These are phyloP conservation scores for Whalleya microplaca DNA, from an alignment of 2,329 filamentous ascomycete species.

Conservation along the genomic window DNA sequence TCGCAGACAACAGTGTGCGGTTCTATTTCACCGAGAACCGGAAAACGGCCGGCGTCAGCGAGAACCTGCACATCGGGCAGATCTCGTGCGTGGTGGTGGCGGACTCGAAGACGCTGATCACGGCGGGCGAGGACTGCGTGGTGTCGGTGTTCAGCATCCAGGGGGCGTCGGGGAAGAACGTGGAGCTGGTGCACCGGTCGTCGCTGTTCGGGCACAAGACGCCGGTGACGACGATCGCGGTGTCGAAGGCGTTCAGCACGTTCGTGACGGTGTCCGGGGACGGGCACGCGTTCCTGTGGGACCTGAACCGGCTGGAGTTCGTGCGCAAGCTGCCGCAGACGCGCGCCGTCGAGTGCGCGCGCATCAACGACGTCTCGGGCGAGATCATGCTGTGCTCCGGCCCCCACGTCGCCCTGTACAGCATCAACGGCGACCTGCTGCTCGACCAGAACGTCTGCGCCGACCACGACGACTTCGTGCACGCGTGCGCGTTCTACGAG, in stretches of 20 bases:
- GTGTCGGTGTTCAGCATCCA: slow-evolving; percentile 81
- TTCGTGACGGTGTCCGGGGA: slow-evolving; percentile 83
- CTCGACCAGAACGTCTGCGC: slow-evolving; percentile 80
- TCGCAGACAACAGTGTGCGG: slow-evolving; percentile 87
- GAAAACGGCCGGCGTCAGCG: slow-evolving; percentile 83
- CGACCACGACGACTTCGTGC: slow-evolving; percentile 72
- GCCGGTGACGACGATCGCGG: slow-evolving; percentile 79
- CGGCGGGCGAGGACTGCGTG: slow-evolving; percentile 89
- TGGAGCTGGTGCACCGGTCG: slow-evolving; percentile 78
- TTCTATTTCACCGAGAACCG: slow-evolving; percentile 87
- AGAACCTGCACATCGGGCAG: slow-evolving; percentile 91
- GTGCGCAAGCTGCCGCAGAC: slow-evolving; percentile 71
- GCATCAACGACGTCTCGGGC: slow-evolving; percentile 88
- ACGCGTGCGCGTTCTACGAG: slow-evolving; percentile 90
- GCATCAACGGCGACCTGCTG: slow-evolving; percentile 83
- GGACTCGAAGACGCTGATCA: slow-evolving; percentile 88
- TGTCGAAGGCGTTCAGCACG: slow-evolving; percentile 86
- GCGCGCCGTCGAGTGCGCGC: slow-evolving; percentile 70
- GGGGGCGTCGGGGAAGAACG: slow-evolving; percentile 64
- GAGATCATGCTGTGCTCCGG: slow-evolving; percentile 86
- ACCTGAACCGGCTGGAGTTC: slow-evolving; percentile 87
- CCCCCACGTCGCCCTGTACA: slow-evolving; percentile 75
- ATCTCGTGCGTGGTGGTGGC: slow-evolving; percentile 83
- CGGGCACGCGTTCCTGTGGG: slow-evolving; percentile 88
- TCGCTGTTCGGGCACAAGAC: slow-evolving; percentile 90